Evolutionary conservation across 441 rosid species (phyloP).

Genomic region (Erodium texanum): DNA sequence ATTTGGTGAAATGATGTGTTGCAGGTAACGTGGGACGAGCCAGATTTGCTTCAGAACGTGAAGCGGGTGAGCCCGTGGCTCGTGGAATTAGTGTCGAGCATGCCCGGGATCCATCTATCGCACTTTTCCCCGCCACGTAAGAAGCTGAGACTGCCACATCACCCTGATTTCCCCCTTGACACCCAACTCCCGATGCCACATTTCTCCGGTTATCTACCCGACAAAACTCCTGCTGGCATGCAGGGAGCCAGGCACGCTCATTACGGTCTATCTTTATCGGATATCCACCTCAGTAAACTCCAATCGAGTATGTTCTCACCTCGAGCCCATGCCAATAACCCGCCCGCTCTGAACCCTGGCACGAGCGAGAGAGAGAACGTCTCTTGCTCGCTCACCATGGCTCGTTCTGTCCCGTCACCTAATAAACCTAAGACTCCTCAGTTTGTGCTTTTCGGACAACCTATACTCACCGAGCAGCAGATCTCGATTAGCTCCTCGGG

Average conservation of each 20-base stretch:
- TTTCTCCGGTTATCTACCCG: constrained; percentile 52
- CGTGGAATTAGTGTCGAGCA: constrained; percentile 72
- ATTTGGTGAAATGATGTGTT: too few relatives aligned
- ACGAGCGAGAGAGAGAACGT: constrained; percentile 45
- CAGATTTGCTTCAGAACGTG: constrained; percentile 87
- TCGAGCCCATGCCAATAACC: not conserved
- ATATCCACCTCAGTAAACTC: constrained; percentile 54
- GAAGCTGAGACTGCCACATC: constrained; percentile 47
- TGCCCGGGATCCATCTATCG: constrained; percentile 55
- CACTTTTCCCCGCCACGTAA: constrained; percentile 80
- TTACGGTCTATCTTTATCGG: constrained; percentile 59
- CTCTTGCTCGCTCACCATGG: constrained; percentile 71
- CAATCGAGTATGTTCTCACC: constrained; percentile 42
- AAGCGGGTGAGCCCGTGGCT: constrained; percentile 91
- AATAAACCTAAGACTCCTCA: constrained; percentile 64
- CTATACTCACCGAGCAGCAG: constrained; percentile 81
- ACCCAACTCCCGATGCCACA: constrained; percentile 56
- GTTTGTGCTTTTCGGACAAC: constrained; percentile 79
- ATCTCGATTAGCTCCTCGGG: constrained; percentile 47
- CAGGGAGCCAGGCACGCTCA: constrained; percentile 99
- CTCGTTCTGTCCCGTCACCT: constrained; percentile 37
- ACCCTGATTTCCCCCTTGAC: constrained; percentile 46
- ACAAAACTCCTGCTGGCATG: constrained; percentile 92
- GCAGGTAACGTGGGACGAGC: constrained; percentile 98
- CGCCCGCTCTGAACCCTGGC: constrained; percentile 22